Conservation (phyloP, 1,284 basidiomycete genomes). For the Neolentinus lepideus region DNA sequence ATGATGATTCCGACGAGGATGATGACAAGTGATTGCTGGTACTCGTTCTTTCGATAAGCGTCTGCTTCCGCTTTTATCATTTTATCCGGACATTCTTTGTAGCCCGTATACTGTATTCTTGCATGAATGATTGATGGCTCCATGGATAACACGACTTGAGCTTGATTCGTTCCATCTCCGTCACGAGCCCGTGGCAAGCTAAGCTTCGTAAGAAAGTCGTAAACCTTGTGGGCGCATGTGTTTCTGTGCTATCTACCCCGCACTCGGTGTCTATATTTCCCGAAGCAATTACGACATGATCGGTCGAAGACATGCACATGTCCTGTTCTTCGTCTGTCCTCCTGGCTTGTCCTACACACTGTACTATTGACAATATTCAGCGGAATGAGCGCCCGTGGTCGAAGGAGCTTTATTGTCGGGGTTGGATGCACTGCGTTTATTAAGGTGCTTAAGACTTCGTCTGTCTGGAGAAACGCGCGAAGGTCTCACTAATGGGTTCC, state of each 20-base stretch:
- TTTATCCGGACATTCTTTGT: background rate
- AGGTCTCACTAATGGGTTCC: slow-evolving; percentile 5
- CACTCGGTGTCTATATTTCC: background rate
- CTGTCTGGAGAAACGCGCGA: background rate
- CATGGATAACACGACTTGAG: background rate
- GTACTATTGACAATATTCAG: background rate
- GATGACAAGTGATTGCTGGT: slow-evolving; percentile 10
- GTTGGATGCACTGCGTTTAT: slow-evolving; percentile 78
- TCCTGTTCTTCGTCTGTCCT: background rate
- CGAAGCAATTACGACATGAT: background rate
- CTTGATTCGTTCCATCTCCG: background rate
- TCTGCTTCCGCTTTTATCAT: background rate
- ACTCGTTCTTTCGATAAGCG: background rate
- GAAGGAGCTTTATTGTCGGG: slow-evolving; percentile 65
- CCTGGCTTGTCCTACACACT: background rate
- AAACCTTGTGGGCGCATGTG: background rate
- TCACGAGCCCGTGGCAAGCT: too few relatives aligned
- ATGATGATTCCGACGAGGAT: slow-evolving; percentile 33
- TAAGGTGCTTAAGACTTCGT: slow-evolving; percentile 42
- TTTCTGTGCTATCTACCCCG: background rate
- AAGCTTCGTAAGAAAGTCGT: too few relatives aligned
- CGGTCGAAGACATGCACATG: background rate
- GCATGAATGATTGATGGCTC: background rate
- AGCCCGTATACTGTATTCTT: background rate
- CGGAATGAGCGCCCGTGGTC: slow-evolving; percentile 25